These are phyloP conservation scores for Rubia tinctorum DNA, from an alignment of 305 asterid genomes.

Conservation along the genomic window DNA sequence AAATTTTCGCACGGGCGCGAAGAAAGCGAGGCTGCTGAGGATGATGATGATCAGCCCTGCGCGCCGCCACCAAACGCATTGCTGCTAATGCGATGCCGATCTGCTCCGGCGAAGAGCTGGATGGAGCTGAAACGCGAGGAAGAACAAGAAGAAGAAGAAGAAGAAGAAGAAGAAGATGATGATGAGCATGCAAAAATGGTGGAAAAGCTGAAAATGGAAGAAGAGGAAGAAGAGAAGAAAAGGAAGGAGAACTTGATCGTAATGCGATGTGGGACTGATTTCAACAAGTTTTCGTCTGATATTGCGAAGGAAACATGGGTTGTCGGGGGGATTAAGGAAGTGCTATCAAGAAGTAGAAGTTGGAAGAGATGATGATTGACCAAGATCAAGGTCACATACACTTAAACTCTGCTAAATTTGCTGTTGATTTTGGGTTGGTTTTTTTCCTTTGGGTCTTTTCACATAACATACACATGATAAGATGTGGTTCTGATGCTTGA, in stretches of 20 bases:
- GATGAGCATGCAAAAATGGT: constrained; percentile 6
- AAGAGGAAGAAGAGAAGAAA: constrained; percentile 27
- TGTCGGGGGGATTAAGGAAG: constrained; percentile 59
- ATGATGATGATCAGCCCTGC: constrained; percentile 19
- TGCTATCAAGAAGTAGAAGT: constrained; percentile 67
- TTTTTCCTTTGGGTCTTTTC: not conserved
- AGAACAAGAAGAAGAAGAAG: constrained; percentile 18
- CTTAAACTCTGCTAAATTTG: not conserved
- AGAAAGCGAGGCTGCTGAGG: constrained; percentile 7
- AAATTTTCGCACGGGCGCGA: not conserved
- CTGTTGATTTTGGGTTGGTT: not conserved
- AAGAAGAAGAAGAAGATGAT: constrained; percentile 7
- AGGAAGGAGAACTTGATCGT: constrained; percentile 37
- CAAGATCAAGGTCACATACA: constrained; percentile 13
- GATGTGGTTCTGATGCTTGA: constrained; percentile 14
- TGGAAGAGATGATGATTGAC: constrained; percentile 58
- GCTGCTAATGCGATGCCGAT: constrained; percentile 83
- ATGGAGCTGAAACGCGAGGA: constrained; percentile 42
- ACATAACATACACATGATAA: not conserved
- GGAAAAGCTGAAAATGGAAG: constrained; percentile 5
- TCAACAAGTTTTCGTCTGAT: constrained; percentile 49
- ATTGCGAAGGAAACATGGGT: constrained; percentile 73
- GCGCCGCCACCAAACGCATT: constrained; percentile 75
- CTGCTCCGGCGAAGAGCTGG: constrained; percentile 89
- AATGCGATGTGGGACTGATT: constrained; percentile 52